A percentile compares a stretch with the other conserved stretches of the same genome.
phyloP scores from a whole-genome alignment of 2,329 filamentous ascomycete species.

The Onygenales sp. region DNA sequence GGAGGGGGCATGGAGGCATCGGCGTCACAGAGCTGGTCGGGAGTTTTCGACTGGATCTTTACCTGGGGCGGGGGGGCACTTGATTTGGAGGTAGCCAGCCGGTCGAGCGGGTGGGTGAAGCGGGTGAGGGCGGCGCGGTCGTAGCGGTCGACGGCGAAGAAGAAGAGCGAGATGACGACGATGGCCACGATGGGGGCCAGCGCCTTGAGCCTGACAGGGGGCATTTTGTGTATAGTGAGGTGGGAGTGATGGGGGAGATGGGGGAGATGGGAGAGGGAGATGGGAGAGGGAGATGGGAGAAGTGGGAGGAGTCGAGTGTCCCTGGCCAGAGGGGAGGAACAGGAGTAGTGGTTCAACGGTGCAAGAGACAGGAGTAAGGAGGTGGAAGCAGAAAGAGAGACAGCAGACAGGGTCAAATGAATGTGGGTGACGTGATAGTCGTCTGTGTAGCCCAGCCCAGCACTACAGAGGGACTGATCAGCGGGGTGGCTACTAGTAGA shows the following conservation, averaged over 20 bases:
- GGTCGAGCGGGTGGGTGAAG: conserved; percentile 27
- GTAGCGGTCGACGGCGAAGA: conserved; percentile 31
- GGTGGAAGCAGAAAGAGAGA: not conserved
- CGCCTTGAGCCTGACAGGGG: conserved; percentile 28
- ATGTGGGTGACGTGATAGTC: no score
- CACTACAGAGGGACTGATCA: no score
- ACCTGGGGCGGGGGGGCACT: conserved; percentile 12
- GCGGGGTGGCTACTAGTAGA: no score
- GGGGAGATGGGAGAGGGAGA: not conserved
- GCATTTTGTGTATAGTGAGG: not conserved
- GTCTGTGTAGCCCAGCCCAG: no score
- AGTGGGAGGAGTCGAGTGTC: no score
- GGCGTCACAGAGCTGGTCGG: conserved; percentile 22
- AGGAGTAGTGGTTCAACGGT: not conserved
- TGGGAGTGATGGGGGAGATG: not conserved
- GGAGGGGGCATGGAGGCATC: conserved; percentile 25
- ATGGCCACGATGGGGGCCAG: conserved; percentile 29
- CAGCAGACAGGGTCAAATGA: no score
- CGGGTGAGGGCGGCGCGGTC: conserved; percentile 27
- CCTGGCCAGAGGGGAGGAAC: not conserved
- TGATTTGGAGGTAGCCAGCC: conserved; percentile 10
- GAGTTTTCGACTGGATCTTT: conserved; percentile 15
- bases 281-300: conserved; percentile 4
- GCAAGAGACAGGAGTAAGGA: not conserved
- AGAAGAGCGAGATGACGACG: conserved; percentile 30